Evolutionary conservation across 1,284 basidiomycete species (phyloP), one percentile per base, ranked within the genome.

Genomic region (Ceratobasidium sp.): DNA sequence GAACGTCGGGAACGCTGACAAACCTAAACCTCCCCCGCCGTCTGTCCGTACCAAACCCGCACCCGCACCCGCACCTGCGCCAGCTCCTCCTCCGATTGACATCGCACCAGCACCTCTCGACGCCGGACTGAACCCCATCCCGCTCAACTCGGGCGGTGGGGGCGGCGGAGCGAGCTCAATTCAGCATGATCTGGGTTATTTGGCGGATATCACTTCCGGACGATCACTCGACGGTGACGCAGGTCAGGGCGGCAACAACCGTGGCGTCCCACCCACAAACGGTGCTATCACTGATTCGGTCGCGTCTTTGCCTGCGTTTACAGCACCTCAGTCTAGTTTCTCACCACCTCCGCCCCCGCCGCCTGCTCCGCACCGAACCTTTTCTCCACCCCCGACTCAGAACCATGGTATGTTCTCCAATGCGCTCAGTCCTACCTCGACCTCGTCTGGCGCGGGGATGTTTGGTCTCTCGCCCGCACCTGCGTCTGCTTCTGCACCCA

Each of bases 1-100:
- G 83, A 81, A 84, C 62, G 83, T 84, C 5, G 82, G 81, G n/a
- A 52, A 33, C 20, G 20, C 71, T 23, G 50, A 40, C 15, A n/a
- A 4, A 79, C 64, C 48, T 54, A 79, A 26, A 64, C 80, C 10
- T 81, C 81, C 79, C 80, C 84, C 46, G 59, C 56, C 46, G 40
- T 69, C 66, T 74, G 40, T 65, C 33, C 70, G 48, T 68, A n/a
- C 71, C 78, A 48, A 38, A 70, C 65, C 65, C 28, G 26, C 23
- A 26, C 76, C 54, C 12, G 20, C 68, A 64, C 62, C 38, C 7
- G 57, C 69, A 6, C 64, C 38, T 15, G 38, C 79, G 6, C 50
- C 71, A 1, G 54, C 57, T 40, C 50, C 61, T 42, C 61, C 76
- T 44, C 44, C 68, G 33, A 4, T 46, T 12, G 23, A n/a, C 33